Base-by-base conservation (phyloP, 352 stramenopile genomes). In the Globisporangium spinosum region DNA sequence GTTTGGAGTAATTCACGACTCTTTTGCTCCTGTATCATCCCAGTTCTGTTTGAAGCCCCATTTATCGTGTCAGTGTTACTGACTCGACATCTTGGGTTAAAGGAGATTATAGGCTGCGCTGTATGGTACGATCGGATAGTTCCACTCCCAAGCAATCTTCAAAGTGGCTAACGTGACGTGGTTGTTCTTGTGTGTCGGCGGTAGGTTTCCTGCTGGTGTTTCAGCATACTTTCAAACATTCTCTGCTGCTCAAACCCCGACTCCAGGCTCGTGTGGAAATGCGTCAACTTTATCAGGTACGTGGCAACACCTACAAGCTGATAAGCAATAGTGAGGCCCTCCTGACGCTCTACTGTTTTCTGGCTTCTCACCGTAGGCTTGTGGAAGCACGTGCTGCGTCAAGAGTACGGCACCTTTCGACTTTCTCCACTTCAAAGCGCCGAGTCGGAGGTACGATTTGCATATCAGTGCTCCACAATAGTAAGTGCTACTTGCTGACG, bases 401-500 rank as follows among this genome's bases (percentile, higher is more conserved):
- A 73, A 29, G 95, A 98, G 60, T 98, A 98, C 64, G 95, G 94
- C 8, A 98, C 90, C 0, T 91, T 98, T 32, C 78, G 77, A 22
- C 78, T 98, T 17, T 98, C 94, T 22, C 91, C 82, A 49, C 79
- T 84, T 12, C 65, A 81, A 58, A 60, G 27, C 27, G 58, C 51
- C 47, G 61, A 58, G 22, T 82, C 76, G 0, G 79, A 83, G 69
- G 79, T 87, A 2, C 32, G 27, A 32, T 13, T 13, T 34, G 38
- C 58, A 32, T 32, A 32, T 32, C 29, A 32, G 29, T 32, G 1
- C 29, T 32, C 13, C 10, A 40, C 0, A 10, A 8, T 40, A 15
- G 34, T 13, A 40, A 13, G 2, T 45, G 38, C 10, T 45, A 17
- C 12, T 13, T 45, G 38, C 15, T 6, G 12, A 17, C 15, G 38